Evolutionary conservation across 2,329 filamentous ascomycete species (phyloP), one percentile per base, ranked within the genome.

Genomic region (Aspergillus fructus): DNA sequence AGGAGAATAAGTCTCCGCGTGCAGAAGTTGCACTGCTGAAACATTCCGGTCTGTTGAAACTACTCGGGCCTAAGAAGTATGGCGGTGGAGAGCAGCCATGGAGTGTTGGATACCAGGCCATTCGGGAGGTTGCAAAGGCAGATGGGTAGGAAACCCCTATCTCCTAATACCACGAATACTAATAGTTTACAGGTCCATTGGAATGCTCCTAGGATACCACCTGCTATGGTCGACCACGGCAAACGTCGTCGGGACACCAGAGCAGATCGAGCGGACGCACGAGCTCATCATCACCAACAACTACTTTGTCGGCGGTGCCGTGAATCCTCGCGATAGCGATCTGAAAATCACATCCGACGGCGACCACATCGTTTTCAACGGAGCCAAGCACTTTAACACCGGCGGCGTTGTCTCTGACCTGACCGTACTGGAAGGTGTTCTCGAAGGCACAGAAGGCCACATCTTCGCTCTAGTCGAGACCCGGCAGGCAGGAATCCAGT

Each of bases 381-480:
- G 86, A 1, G 79, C 78, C 70, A 89, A 89, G 69, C 78, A 83
- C 71, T 89, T 89, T 76, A 89, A 86, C 66, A 89, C 86, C 0
- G 86, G 86, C 0, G 86, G 85, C 24, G 85, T 87, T 0, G 78
- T 89, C 2, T 87, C 85, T 0, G 86, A 89, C 58, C 71, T 89
- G 19, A 88, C 85, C 0, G 84, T 89, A 0, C 78, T 89, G 0
- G 86, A 89, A 64, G 86, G 86, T 19, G 81, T 85, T 0, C 74
- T 81, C 3, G n/a, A 79, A 83, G 5, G 81, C 78, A 17, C 86
- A 0, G 76, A 79, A 4, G 76, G 85, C 53, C 85, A 88, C 64
- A 84, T 88, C 56, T 89, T 88, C 64, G 83, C 85, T 3, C 70
- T 87, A 21, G 84, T 85, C 1, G 76, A 78, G 5, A 88, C 85